Conservation (phyloP, 768 basidiomycete species). For the Boletus sensibilis region DNA sequence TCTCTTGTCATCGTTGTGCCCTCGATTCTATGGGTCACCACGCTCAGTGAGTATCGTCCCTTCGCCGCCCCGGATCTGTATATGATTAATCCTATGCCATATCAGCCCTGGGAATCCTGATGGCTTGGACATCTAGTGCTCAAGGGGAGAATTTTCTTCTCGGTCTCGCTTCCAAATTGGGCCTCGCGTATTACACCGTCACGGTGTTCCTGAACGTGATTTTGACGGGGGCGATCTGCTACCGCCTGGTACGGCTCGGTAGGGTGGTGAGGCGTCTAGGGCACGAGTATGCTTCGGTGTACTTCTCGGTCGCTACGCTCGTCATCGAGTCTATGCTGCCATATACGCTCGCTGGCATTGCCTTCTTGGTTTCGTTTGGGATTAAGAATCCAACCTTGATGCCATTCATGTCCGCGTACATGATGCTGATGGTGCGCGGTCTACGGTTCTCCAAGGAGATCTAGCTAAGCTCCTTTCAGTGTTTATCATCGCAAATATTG, state of each 20-base stretch:
- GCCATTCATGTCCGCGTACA: neutral
- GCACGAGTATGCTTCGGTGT: neutral
- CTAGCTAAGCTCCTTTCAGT: neutral
- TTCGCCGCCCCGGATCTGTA: neutral
- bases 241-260: slow-evolving; percentile 1
- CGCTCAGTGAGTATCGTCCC: slow-evolving; percentile 10
- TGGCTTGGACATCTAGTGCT: neutral
- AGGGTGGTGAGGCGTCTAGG: neutral
- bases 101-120: slow-evolving; percentile 5
- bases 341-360: slow-evolving; percentile 5
- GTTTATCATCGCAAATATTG: slow-evolving; percentile 15
- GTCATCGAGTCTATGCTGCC: slow-evolving; percentile 18
- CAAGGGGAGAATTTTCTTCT: neutral
- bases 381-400: neutral
- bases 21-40: slow-evolving; percentile 12
- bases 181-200: slow-evolving; percentile 2
- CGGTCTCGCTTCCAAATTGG: neutral
- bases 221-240: slow-evolving; percentile 13
- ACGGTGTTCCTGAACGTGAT: slow-evolving; percentile 1
- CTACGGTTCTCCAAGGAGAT: neutral
- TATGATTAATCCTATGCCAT: neutral
- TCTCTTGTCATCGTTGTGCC: slow-evolving; percentile 9
- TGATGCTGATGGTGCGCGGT: slow-evolving; percentile 5
- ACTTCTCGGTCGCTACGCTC: slow-evolving; percentile 2
- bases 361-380: slow-evolving; percentile 3